These are phyloP conservation scores for Ceratocystis variospora DNA, from an alignment of 2,329 filamentous ascomycete species.

Conservation along the genomic window DNA sequence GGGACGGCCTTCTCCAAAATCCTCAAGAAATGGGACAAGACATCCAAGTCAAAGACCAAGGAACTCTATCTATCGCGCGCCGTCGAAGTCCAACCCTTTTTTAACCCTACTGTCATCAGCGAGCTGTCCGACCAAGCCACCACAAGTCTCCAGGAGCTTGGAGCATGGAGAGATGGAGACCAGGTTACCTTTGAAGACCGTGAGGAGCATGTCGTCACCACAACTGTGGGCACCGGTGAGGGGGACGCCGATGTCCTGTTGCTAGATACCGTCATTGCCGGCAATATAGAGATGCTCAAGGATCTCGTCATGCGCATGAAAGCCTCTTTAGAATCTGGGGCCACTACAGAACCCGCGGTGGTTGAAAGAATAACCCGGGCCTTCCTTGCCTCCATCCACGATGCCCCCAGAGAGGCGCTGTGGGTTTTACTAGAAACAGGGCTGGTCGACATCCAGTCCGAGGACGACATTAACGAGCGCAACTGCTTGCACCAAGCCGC, in stretches of 20 bases:
- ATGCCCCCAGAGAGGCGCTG: slow-evolving; percentile 65
- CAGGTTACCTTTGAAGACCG: slow-evolving; percentile 64
- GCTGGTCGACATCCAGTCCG: slow-evolving; percentile 77
- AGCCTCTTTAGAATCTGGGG: slow-evolving; percentile 39
- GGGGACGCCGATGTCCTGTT: slow-evolving; percentile 80
- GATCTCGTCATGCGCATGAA: slow-evolving; percentile 69
- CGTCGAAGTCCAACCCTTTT: slow-evolving; percentile 95
- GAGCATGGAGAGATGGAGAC: slow-evolving; percentile 93
- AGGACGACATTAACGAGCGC: slow-evolving; percentile 94
- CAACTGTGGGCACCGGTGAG: slow-evolving; percentile 62
- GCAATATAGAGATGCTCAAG: slow-evolving; percentile 61
- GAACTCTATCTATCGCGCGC: slow-evolving; percentile 91
- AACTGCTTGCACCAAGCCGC: slow-evolving; percentile 96
- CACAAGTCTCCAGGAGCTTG: slow-evolving; percentile 85
- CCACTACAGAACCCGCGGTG: slow-evolving; percentile 39
- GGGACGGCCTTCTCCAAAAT: slow-evolving; percentile 98
- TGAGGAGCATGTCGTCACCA: slow-evolving; percentile 50
- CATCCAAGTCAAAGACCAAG: slow-evolving; percentile 96
- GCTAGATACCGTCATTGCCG: slow-evolving; percentile 70
- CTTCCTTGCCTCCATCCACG: slow-evolving; percentile 79
- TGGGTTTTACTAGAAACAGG: slow-evolving; percentile 64
- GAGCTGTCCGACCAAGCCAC: slow-evolving; percentile 94
- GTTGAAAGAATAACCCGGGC: slow-evolving; percentile 73
- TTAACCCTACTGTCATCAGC: slow-evolving; percentile 93
- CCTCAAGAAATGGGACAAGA: slow-evolving; percentile 99